Evolutionary conservation across 1,139 yeast genomes (phyloP).

Genomic region (Nematodospora anomalae): DNA sequence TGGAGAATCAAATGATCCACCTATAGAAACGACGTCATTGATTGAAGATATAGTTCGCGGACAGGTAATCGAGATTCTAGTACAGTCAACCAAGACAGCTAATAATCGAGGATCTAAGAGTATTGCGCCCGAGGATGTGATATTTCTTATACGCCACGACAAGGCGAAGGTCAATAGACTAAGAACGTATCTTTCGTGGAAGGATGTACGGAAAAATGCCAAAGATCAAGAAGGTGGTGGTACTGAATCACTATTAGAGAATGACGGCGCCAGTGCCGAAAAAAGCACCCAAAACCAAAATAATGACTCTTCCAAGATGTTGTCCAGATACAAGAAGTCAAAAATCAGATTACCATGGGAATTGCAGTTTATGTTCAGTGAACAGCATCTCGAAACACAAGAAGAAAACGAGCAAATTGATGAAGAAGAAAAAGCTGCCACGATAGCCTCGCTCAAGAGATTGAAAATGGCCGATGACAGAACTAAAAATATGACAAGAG

Average conservation of each 20-base stretch:
- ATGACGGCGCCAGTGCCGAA: conserved; percentile 24
- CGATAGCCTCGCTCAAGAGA: conserved; percentile 80
- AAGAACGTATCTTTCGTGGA: conserved; percentile 92
- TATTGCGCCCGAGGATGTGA: conserved; percentile 89
- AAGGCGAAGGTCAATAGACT: conserved; percentile 90
- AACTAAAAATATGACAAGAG: conserved; percentile 90
- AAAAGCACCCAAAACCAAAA: conserved; percentile 27
- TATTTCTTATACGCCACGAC: conserved; percentile 88
- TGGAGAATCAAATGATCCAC: conserved; percentile 95
- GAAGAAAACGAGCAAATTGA: conserved; percentile 78
- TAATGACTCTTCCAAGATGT: conserved; percentile 56
- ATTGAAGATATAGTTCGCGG: conserved; percentile 95
- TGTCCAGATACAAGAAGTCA: conserved; percentile 67
- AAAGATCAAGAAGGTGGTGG: conserved; percentile 92
- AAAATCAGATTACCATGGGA: conserved; percentile 95
- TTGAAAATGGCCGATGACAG: conserved; percentile 93
- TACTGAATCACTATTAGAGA: conserved; percentile 52
- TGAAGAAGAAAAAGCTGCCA: conserved; percentile 88
- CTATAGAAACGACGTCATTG: conserved; percentile 82
- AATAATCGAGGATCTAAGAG: conserved; percentile 78
- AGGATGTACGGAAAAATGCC: conserved; percentile 95
- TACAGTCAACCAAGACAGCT: conserved; percentile 80
- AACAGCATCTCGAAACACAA: conserved; percentile 83
- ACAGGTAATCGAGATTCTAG: conserved; percentile 86
- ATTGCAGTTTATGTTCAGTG: conserved; percentile 86